Conservation (phyloP, 768 basidiomycete species). For the Rhizopogon vesiculosus region DNA sequence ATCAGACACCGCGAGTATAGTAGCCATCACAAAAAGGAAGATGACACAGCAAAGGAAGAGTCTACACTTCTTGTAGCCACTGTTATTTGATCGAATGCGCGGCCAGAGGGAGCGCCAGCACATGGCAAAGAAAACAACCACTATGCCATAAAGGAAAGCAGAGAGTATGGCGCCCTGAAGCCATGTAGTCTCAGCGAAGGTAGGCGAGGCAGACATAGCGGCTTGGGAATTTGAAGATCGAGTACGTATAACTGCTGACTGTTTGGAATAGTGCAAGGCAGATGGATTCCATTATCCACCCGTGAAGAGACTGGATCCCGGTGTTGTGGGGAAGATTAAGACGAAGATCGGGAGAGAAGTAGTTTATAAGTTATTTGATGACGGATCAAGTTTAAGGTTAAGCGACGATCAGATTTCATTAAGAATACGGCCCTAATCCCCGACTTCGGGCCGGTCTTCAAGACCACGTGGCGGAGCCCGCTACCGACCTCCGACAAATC, state of each 20-base stretch:
- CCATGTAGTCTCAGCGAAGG: slow-evolving; percentile 25
- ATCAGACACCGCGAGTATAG: slow-evolving; percentile 20
- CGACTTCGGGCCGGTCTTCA: no score
- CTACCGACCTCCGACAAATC: no score
- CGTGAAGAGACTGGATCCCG: no score
- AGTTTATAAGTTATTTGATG: no score
- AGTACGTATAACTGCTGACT: neutral
- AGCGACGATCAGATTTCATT: no score
- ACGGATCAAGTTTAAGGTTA: no score
- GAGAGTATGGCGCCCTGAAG: slow-evolving; percentile 25
- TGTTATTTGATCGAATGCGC: slow-evolving; percentile 10
- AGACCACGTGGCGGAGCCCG: no score
- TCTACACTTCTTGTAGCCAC: slow-evolving; percentile 12
- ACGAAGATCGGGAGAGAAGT: no score
- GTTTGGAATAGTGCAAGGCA: neutral
- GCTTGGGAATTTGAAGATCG: neutral
- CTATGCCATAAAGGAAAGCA: slow-evolving; percentile 21
- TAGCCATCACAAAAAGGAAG: slow-evolving; percentile 23
- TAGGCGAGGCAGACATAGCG: slow-evolving; percentile 12
- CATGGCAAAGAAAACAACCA: slow-evolving; percentile 20
- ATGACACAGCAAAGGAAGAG: slow-evolving; percentile 26
- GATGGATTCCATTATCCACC: no score
- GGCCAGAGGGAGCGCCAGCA: slow-evolving; percentile 23
- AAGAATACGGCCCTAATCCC: no score
- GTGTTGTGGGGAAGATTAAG: no score